Conservation (phyloP, 2,329 filamentous ascomycete genomes). For the Dryadomyces sulphureus region DNA sequence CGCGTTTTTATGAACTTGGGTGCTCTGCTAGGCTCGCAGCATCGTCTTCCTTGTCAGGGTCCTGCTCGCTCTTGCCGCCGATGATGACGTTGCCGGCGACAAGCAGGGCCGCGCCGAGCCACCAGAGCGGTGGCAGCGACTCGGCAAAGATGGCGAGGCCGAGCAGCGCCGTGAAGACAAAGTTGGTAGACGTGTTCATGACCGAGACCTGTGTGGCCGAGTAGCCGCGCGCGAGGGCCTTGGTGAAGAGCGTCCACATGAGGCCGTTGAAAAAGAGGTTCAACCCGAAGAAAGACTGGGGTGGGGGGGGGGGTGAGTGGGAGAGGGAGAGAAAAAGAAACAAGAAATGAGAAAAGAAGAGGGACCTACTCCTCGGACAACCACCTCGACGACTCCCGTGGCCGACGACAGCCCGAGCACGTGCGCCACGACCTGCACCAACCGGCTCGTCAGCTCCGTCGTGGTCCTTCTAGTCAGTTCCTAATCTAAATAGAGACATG, state of each 20-base stretch:
- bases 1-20: no score
- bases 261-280: slow-evolving; percentile 64
- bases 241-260: slow-evolving; percentile 77
- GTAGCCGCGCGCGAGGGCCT: slow-evolving; percentile 56
- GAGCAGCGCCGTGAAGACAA: slow-evolving; percentile 61
- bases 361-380: slow-evolving; percentile 31
- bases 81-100: slow-evolving; percentile 69
- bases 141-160: slow-evolving; percentile 59
- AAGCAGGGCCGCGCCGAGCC: slow-evolving; percentile 55
- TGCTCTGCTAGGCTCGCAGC: not conserved
- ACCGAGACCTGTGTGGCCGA: slow-evolving; percentile 70
- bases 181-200: slow-evolving; percentile 72
- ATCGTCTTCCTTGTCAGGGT: not conserved
- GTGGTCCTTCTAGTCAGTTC: slow-evolving; percentile 30
- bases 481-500: not conserved
- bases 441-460: slow-evolving; percentile 34
- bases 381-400: slow-evolving; percentile 29
- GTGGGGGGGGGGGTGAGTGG: not conserved
- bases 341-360: not conserved
- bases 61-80: slow-evolving; percentile 44
- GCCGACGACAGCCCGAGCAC: slow-evolving; percentile 26
- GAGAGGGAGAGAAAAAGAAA: not conserved
- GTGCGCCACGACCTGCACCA: slow-evolving; percentile 29
- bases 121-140: slow-evolving; percentile 58
- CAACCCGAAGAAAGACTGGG: slow-evolving; percentile 60